Evolutionary conservation across 2,329 filamentous ascomycete species (phyloP).

Genomic region (Botrytis paeoniae): DNA sequence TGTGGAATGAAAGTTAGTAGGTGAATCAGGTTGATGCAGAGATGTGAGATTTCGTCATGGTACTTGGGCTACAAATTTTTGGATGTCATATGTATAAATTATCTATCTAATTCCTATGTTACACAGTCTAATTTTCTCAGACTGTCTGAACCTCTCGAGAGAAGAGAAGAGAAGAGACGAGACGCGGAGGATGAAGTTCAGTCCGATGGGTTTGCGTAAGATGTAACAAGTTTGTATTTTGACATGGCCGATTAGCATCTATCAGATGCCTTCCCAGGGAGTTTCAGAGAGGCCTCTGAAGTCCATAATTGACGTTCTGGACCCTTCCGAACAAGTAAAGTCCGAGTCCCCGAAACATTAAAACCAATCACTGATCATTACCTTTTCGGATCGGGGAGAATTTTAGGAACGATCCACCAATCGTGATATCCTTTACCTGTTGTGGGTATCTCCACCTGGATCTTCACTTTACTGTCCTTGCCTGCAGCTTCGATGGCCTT

Average conservation of each 20-base stretch:
- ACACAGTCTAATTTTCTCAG: background rate
- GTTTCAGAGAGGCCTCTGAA: background rate
- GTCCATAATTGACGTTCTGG: background rate
- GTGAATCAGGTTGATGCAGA: background rate
- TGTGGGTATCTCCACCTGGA: slow-evolving; percentile 52
- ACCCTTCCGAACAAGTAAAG: background rate
- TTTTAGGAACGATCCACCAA: slow-evolving; percentile 61
- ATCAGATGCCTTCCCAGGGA: background rate
- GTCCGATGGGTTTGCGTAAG: background rate
- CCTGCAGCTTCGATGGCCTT: slow-evolving; percentile 49
- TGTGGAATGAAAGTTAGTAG: background rate
- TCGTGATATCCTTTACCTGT: slow-evolving; percentile 57
- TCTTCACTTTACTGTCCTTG: slow-evolving; percentile 31
- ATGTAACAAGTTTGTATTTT: background rate
- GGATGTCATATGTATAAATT: background rate
- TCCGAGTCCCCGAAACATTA: background rate
- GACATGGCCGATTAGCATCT: background rate
- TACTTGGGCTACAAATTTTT: background rate
- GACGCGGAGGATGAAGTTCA: background rate
- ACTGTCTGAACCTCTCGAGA: no score
- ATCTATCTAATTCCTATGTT: background rate
- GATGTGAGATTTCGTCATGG: background rate
- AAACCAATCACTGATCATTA: background rate
- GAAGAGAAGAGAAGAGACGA: background rate
- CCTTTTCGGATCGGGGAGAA: slow-evolving; percentile 21